A percentile compares a stretch with the other conserved stretches of the same genome.
Evolutionary conservation across 441 rosid genomes (phyloP).

Genomic region (Brassica balearica): DNA sequence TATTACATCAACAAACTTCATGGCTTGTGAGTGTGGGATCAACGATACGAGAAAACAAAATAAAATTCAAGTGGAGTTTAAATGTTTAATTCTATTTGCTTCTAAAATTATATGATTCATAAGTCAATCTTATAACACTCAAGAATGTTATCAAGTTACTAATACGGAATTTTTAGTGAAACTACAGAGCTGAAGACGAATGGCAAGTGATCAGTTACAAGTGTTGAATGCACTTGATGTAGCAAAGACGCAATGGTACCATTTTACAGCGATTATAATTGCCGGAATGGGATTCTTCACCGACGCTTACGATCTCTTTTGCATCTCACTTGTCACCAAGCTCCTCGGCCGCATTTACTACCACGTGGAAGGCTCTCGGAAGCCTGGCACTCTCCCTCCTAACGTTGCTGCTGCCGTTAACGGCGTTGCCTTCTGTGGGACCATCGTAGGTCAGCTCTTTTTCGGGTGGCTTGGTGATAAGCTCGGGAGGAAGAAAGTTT

Average conservation of each 20-base stretch:
- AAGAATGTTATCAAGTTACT: not conserved
- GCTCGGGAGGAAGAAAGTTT: not conserved
- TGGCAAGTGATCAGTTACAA: not conserved
- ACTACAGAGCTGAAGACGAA: not conserved
- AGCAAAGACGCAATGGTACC: not conserved
- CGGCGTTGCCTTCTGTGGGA: not conserved
- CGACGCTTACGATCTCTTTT: not conserved
- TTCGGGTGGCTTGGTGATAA: slow-evolving; percentile 1
- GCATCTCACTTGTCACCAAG: not conserved
- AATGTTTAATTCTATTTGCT: slow-evolving; percentile 8
- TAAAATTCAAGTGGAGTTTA: slow-evolving; percentile 5
- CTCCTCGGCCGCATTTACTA: not conserved
- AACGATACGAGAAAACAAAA: not conserved
- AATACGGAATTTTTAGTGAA: not conserved
- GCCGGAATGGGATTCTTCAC: slow-evolving; percentile 2
- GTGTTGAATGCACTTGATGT: not conserved
- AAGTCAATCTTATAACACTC: not conserved
- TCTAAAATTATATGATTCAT: not conserved
- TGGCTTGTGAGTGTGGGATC: not conserved
- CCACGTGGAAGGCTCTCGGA: not conserved
- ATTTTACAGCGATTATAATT: not conserved
- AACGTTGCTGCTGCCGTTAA: not conserved
- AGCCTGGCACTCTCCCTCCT: slow-evolving; percentile 5
- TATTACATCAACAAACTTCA: slow-evolving; percentile 2
- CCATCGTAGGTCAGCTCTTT: not conserved